Evolutionary conservation across 2,329 filamentous ascomycete genomes (phyloP).

Genomic region (Blumeria graminis): DNA sequence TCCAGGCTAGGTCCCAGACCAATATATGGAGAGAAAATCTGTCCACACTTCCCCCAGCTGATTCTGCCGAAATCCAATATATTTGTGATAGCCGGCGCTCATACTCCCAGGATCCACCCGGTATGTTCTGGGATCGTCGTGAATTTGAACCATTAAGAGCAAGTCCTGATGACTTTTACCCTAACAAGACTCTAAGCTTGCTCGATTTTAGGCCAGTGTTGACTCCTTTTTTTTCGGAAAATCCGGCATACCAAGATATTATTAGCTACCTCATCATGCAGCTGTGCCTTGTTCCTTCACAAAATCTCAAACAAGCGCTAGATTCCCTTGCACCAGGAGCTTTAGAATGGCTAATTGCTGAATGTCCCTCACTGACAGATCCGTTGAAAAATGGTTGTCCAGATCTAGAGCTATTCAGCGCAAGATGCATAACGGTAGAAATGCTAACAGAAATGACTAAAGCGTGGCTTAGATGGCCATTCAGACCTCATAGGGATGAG

Average conservation of each 20-base stretch:
- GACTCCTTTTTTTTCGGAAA: conserved; percentile 23
- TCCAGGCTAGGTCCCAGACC: neutral
- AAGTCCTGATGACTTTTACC: conserved; percentile 38
- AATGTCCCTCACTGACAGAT: conserved; percentile 26
- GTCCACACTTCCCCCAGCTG: neutral
- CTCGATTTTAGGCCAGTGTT: conserved; percentile 42
- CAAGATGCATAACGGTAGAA: conserved; percentile 24
- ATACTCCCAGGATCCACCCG: conserved; percentile 23
- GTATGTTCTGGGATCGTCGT: conserved; percentile 45
- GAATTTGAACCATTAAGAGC: conserved; percentile 43
- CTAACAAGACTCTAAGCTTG: conserved; percentile 29
- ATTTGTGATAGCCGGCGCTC: conserved; percentile 28
- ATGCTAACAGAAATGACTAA: conserved; percentile 34
- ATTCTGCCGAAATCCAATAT: neutral
- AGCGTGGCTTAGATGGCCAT: conserved; percentile 42
- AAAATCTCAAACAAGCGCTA: conserved; percentile 21
- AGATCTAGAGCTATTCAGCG: conserved; percentile 19
- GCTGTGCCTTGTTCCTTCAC: conserved; percentile 17
- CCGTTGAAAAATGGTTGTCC: conserved; percentile 21
- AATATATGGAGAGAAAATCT: neutral
- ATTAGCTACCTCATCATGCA: conserved; percentile 27
- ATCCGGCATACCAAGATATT: conserved; percentile 18
- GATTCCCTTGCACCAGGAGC: conserved; percentile 34
- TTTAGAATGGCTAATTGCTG: conserved; percentile 24
- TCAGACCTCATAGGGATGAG: conserved; percentile 36